Percentiles rank a stretch among this genome's conserved stretches.
Conservation (phyloP, 1,284 basidiomycete species). For the Naganishia albida region DNA sequence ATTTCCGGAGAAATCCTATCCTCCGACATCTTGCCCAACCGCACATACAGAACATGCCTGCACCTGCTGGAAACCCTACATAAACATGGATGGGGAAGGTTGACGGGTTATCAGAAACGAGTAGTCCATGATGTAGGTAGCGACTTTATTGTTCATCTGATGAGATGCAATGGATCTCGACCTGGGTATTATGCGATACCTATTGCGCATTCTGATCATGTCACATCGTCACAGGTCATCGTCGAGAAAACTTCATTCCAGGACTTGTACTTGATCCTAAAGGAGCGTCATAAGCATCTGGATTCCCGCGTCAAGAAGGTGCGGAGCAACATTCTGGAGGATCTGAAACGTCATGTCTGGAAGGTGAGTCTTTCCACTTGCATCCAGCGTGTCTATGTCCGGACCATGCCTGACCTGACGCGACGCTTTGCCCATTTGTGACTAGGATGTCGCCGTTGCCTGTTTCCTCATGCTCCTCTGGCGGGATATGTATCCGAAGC, state of each 20-base stretch:
- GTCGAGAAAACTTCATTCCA: constrained; percentile 78
- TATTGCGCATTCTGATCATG: neutral
- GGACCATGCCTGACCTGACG: neutral
- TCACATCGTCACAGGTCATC: constrained; percentile 56
- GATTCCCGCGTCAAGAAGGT: constrained; percentile 82
- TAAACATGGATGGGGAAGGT: constrained; percentile 78
- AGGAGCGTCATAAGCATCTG: constrained; percentile 75
- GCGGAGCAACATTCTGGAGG: constrained; percentile 54
- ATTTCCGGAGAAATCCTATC: constrained; percentile 37
- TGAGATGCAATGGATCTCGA: no score
- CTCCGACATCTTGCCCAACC: constrained; percentile 39
- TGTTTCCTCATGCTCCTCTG: constrained; percentile 90
- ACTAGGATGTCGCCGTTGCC: constrained; percentile 82
- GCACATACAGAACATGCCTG: constrained; percentile 76
- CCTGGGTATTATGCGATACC: neutral
- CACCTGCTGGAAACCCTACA: constrained; percentile 78
- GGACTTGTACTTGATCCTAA: constrained; percentile 82
- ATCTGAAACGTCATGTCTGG: constrained; percentile 53
- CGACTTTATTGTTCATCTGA: neutral
- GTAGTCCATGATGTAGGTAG: constrained; percentile 70
- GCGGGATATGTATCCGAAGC: constrained; percentile 65
- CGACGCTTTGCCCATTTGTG: neutral
- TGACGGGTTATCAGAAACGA: constrained; percentile 80
- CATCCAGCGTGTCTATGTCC: neutral
- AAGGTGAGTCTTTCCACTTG: constrained; percentile 45